Conservation (phyloP, 2,329 filamentous ascomycete genomes). For the Aspergillus calidoustus region DNA sequence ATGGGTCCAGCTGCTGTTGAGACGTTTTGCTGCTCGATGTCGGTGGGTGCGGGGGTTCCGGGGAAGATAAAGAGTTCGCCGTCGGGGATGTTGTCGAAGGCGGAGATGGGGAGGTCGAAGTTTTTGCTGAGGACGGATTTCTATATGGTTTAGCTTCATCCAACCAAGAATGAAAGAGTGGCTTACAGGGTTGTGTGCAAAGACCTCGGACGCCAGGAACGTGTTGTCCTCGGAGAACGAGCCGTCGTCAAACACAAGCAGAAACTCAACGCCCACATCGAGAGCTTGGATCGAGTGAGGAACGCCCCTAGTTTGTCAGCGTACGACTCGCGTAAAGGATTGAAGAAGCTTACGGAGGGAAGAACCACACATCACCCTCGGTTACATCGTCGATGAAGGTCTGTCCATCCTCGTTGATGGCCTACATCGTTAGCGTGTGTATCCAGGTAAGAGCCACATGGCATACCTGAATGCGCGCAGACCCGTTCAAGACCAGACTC, state of each 20-base stretch:
- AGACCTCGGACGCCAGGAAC: slow-evolving; percentile 71
- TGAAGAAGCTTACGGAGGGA: slow-evolving; percentile 58
- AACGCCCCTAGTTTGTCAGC: slow-evolving; percentile 54
- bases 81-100: slow-evolving; percentile 66
- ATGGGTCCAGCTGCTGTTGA: slow-evolving; percentile 64
- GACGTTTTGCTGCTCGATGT: slow-evolving; percentile 69
- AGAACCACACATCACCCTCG: slow-evolving; percentile 81
- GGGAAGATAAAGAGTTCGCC: slow-evolving; percentile 78
- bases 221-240: slow-evolving; percentile 73
- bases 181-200: slow-evolving; percentile 40
- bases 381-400: slow-evolving; percentile 77
- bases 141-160: slow-evolving; percentile 23
- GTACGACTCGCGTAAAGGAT: not conserved
- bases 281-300: slow-evolving; percentile 78
- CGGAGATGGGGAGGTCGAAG: slow-evolving; percentile 53
- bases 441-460: not conserved
- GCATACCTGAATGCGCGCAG: slow-evolving; percentile 40
- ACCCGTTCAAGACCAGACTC: slow-evolving; percentile 46
- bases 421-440: slow-evolving; percentile 24
- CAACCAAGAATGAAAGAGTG: no score
- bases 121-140: slow-evolving; percentile 60
- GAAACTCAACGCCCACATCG: slow-evolving; percentile 68
- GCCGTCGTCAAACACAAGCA: slow-evolving; percentile 66
- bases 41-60: slow-evolving; percentile 64
- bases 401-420: slow-evolving; percentile 62